These are phyloP conservation scores for Hansenula lynferdii DNA, from an alignment of 1,139 yeast genomes.

Conservation along the genomic window DNA sequence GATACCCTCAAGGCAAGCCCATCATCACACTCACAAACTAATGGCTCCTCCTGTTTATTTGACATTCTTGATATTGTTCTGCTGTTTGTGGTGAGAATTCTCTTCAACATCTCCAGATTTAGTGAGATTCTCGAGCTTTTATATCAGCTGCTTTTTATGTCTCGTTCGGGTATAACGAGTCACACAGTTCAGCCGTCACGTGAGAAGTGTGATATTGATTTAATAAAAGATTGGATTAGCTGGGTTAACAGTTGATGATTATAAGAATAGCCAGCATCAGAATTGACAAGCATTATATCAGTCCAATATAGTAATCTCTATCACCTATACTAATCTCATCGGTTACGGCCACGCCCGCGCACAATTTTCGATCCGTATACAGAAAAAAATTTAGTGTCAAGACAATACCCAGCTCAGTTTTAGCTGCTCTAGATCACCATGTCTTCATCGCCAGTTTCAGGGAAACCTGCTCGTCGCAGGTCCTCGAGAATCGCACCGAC, in stretches of 20 bases:
- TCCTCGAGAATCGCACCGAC: slow-evolving; percentile 15
- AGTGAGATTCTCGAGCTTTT: too few species aligned
- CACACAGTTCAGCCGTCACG: neutral
- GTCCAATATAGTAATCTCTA: too few species aligned
- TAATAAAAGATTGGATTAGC: neutral
- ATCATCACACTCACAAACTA: slow-evolving; percentile 11
- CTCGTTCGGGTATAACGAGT: neutral
- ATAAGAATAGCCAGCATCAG: too few species aligned
- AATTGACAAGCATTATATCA: too few species aligned
- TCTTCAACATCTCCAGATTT: neutral
- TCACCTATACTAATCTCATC: too few species aligned
- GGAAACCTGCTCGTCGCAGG: neutral
- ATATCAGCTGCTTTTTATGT: neutral
- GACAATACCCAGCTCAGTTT: neutral
- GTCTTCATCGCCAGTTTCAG: neutral
- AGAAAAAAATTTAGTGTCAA: neutral
- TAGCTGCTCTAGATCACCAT: neutral
- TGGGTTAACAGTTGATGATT: too few species aligned
- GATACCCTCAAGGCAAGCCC: neutral
- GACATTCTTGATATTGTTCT: slow-evolving; percentile 4
- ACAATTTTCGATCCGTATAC: neutral
- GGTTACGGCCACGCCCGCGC: neutral
- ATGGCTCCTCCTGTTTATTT: slow-evolving; percentile 10
- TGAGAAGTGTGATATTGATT: neutral
- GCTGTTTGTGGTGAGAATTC: neutral